A percentile compares a stretch with the other conserved stretches of the same genome.
phyloP scores from a whole-genome alignment of 2,329 filamentous ascomycete genomes.

The Aureobasidium melanogenum region DNA sequence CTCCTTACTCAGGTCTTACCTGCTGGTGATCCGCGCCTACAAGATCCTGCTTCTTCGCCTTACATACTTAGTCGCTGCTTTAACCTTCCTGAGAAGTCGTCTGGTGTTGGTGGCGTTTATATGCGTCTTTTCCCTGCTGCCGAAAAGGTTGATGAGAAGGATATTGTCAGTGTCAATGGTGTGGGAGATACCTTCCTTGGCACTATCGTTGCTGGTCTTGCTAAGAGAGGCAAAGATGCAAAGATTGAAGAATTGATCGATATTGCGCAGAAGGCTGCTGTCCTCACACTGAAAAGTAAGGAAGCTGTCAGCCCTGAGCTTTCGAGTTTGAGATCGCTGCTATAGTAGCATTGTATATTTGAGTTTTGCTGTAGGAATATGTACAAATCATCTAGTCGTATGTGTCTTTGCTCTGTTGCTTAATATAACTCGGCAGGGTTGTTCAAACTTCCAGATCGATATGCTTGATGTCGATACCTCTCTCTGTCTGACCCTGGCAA shows the following conservation, averaged over 20 bases:
- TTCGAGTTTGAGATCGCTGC: constrained; percentile 29
- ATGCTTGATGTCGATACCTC: neutral
- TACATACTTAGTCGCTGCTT: constrained; percentile 60
- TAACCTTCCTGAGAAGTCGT: constrained; percentile 42
- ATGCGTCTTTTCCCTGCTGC: constrained; percentile 63
- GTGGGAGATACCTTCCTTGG: constrained; percentile 91
- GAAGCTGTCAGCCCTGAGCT: constrained; percentile 62
- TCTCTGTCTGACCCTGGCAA: neutral
- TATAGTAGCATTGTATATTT: neutral
- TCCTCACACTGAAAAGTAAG: constrained; percentile 64
- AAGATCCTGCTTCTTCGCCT: constrained; percentile 50
- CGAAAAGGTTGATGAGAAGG: constrained; percentile 49
- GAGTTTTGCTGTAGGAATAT: neutral
- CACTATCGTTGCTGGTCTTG: constrained; percentile 70
- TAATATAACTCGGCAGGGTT: neutral
- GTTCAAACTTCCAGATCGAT: neutral
- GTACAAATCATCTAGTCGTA: neutral
- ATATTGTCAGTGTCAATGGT: constrained; percentile 85
- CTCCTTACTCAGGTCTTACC: constrained; percentile 64
- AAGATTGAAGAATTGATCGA: constrained; percentile 56
- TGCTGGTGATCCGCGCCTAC: constrained; percentile 59
- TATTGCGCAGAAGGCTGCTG: constrained; percentile 72
- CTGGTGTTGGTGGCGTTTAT: constrained; percentile 66
- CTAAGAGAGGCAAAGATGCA: constrained; percentile 40
- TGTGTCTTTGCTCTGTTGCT: neutral